Base-by-base conservation (phyloP, 495 filamentous ascomycete species). In the Talaromyces liani region DNA sequence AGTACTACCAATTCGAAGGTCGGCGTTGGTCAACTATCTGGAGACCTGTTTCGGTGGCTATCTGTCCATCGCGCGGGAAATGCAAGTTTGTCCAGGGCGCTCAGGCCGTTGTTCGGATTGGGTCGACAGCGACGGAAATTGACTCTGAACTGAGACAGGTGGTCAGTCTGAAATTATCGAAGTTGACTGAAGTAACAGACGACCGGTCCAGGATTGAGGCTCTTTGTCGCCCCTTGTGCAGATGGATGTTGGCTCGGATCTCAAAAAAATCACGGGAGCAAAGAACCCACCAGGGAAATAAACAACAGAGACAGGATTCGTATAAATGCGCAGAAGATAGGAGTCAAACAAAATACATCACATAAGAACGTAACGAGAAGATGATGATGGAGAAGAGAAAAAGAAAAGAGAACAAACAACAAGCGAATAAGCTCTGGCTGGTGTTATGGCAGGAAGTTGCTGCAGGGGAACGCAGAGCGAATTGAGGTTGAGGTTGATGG, bases 1-100 rank as follows among this genome's bases (percentile, higher is more conserved):
- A 20, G 12, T 27, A 9, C 4, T 14, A 29, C 27, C 24, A 27
- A 55, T 12, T 55, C 51, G n/a, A 4, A 55, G 22, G 51, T 55
- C 51, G 25, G 24, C 51, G 25, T 55, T 55, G 51, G 51, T 55
- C 51, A 55, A 55, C 51, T 55, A 55, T 55, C 51, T 29, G 51
- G 45, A 54, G 51, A 55, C 51, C 51, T 29, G 12, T 4, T 55
- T 55, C 51, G 14, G 14, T 55, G 51, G 14, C 51, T 55, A 55
- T 55, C 22, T 55, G 24, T 55, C 51, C 51, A 55, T 55, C 24
- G 51, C 51, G 51, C 9, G 51, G 9, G 12, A 55, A 29, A 27
- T 25, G 51, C 51, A 24, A 55, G 51, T 5, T 16, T 55, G 18
- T 27, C 51, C 51, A 3, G 16, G 51, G 51, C 51, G 20, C 22